Evolutionary conservation across 225 moss, liverwort and hornwort species (phyloP), one percentile per base, ranked within the genome.

Genomic region (Thuidium tamariscinum): DNA sequence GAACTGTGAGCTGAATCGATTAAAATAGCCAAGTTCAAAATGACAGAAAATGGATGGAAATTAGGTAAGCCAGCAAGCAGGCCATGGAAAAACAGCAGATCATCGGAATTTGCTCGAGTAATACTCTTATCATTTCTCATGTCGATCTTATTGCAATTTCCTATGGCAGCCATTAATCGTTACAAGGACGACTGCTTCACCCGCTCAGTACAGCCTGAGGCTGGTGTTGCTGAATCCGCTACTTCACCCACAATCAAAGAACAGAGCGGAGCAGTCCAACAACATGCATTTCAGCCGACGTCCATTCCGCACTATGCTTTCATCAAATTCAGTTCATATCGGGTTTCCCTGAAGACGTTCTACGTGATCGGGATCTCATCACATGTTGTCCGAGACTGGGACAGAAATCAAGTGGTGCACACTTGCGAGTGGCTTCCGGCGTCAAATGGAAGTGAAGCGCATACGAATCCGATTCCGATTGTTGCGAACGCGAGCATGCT

Each of bases 271-370:
- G 64, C 74, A 65, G 56, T 49, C 30, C 81, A 82, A 49, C 93
- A 91, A 26, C 82, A 32, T 13, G 59, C 51, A n/a, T 88, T 85
- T 65, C 91, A 91, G 83, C 93, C 91, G 15, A 93, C 93, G 5
- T 89, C 91, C 79, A 80, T 82, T 16, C 90, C 91, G 25, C 91
- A 93, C 51, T 88, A 89, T 36, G 88, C 93, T 49, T 89, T 93
- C 72, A 60, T 93, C 44, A 93, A 93, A 46, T 91, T 91, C 74
- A 93, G 93, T 56, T 72, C 89, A 34, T 93, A 89, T 70, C 90
- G 93, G 11, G 10, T 88, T 73, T 91, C 93, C 20, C 88, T 89
- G 66, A 91, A 66, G 49, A 79, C 93, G 36, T 88, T 93, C 80
- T 87, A 74, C 55, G 92, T 93, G 9, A 81, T 93, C 26, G 89